phyloP scores from a whole-genome alignment of 2,329 filamentous ascomycete genomes.

The Drechslerella stenobrocha region DNA sequence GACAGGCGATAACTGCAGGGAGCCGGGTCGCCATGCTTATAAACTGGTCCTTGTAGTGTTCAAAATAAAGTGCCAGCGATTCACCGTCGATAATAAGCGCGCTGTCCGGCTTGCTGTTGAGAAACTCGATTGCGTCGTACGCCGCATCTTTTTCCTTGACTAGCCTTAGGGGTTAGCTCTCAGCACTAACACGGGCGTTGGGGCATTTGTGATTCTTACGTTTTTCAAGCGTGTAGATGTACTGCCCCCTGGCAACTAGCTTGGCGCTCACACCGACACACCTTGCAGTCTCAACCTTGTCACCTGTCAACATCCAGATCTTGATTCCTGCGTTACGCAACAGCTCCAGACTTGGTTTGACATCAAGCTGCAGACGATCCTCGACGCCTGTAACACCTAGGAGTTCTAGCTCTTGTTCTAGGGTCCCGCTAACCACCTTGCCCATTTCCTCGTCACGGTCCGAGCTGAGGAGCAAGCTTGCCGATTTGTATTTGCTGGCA shows the following conservation, averaged over 20 bases:
- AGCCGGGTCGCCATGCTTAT: slow-evolving; percentile 84
- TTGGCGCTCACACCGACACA: slow-evolving; percentile 96
- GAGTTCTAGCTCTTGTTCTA: slow-evolving; percentile 87
- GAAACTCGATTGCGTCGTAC: slow-evolving; percentile 83
- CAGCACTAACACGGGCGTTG: slow-evolving; percentile 18
- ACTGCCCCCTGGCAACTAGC: slow-evolving; percentile 87
- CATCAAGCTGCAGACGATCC: slow-evolving; percentile 91
- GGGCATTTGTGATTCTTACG: slow-evolving; percentile 53
- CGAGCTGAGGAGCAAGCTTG: slow-evolving; percentile 72
- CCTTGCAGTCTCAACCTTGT: slow-evolving; percentile 96
- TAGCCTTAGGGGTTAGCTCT: slow-evolving; percentile 45
- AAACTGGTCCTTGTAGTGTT: slow-evolving; percentile 79
- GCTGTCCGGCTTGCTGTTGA: slow-evolving; percentile 78
- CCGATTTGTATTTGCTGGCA: slow-evolving; percentile 71
- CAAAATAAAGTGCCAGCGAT: slow-evolving; percentile 79
- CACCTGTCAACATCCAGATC: slow-evolving; percentile 99
- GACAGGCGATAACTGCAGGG: slow-evolving; percentile 91
- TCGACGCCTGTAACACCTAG: slow-evolving; percentile 97
- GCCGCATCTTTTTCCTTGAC: slow-evolving; percentile 80
- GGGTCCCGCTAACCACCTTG: slow-evolving; percentile 73
- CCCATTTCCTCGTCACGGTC: slow-evolving; percentile 82
- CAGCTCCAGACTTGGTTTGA: slow-evolving; percentile 92
- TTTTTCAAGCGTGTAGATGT: slow-evolving; percentile 89
- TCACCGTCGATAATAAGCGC: slow-evolving; percentile 95
- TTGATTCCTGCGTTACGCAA: slow-evolving; percentile 97